phyloP scores from a whole-genome alignment of 2,329 filamentous ascomycete species.

The Trichoderma arundinaceum region DNA sequence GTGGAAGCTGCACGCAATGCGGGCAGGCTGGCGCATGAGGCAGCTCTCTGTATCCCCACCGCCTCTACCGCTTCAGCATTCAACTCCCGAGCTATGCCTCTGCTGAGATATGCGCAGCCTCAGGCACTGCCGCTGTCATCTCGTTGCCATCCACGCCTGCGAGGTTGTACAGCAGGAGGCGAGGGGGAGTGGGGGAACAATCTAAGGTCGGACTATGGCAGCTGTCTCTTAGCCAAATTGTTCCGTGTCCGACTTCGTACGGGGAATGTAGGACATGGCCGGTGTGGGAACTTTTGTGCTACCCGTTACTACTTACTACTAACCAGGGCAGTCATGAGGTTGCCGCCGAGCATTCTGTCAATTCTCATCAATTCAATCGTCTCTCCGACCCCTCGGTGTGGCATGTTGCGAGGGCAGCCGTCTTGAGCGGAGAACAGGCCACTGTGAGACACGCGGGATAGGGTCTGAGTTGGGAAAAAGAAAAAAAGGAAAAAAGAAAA shows the following conservation, averaged over 20 bases:
- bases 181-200: neutral
- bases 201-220: neutral
- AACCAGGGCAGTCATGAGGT: neutral
- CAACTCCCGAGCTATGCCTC: neutral
- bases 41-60: neutral
- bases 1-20: neutral
- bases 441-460: neutral
- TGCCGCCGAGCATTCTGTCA: neutral
- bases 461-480: neutral
- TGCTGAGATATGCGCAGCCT: conserved; percentile 7
- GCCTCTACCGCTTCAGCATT: conserved; percentile 11
- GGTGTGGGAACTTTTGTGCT: conserved; percentile 5
- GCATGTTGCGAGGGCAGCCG: neutral
- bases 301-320: neutral
- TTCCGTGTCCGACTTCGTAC: neutral
- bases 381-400: neutral
- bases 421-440: neutral
- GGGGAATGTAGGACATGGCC: conserved; percentile 7
- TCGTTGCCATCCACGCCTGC: neutral
- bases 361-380: neutral
- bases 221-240: neutral
- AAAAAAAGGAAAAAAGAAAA: neutral
- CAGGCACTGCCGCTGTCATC: conserved; percentile 9
- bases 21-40: neutral
- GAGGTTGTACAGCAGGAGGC: conserved; percentile 6